Conservation (phyloP, 1,284 basidiomycete genomes). For the Cryptococcus jaspeensis region DNA sequence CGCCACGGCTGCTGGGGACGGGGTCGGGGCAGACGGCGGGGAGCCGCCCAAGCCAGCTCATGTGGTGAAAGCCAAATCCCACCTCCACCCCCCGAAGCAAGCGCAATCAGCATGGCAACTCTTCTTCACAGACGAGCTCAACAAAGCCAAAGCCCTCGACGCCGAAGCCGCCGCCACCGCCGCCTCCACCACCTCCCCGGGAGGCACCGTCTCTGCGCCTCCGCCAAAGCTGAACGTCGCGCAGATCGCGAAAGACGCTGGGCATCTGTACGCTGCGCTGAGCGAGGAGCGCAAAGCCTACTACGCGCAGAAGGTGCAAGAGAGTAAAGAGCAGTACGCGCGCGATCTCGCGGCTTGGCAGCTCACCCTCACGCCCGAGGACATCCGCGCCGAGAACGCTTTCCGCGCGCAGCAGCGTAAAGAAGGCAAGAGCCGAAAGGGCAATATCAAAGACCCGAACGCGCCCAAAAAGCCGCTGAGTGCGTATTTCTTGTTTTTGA, state of each 20-base stretch:
- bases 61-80: constrained; percentile 50
- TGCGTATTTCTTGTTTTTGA: constrained; percentile 93
- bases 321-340: constrained; percentile 76
- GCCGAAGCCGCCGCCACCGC: constrained; percentile 59
- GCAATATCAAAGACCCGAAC: constrained; percentile 95
- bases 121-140: constrained; percentile 94
- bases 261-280: constrained; percentile 80
- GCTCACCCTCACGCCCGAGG: constrained; percentile 85
- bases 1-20: constrained; percentile 17
- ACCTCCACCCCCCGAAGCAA: constrained; percentile 81
- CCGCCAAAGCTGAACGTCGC: constrained; percentile 85
- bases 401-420: constrained; percentile 89
- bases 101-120: constrained; percentile 95
- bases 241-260: constrained; percentile 92
- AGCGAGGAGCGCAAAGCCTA: constrained; percentile 78
- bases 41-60: constrained; percentile 25
- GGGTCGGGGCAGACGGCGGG: constrained; percentile 35
- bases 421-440: constrained; percentile 87
- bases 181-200: constrained; percentile 54
- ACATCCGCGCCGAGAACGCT: constrained; percentile 89
- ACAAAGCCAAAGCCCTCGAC: constrained; percentile 70
- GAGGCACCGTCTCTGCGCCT: constrained; percentile 39
- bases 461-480: constrained; percentile 93
- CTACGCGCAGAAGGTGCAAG: constrained; percentile 75
- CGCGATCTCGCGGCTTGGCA: constrained; percentile 81